Base-by-base conservation (phyloP, 225 moss, liverwort and hornwort species). In the Marchantia polymorpha region DNA sequence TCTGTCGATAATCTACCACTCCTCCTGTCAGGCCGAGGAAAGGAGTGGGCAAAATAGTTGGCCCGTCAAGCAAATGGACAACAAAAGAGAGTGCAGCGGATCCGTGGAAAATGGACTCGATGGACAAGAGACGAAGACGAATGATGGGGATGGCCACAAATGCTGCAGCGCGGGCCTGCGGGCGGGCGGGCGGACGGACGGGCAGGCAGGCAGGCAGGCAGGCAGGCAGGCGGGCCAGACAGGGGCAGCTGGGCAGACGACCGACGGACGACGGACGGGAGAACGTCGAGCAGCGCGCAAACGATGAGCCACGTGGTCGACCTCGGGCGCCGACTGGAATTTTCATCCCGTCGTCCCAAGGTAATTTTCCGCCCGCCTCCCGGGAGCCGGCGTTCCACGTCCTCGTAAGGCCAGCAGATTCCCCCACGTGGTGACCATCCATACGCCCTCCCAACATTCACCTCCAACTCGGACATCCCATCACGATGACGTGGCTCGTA, bases 71-170 rank as follows among this genome's bases (percentile, higher is more conserved):
- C 75, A 75, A 30, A 75, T 75, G 59, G 75, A 58, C 75, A 58
- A 39, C 59, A 52, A 52, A 72, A 51, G 27, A 46, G 19, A 27
- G 49, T 50, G 64, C 11, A 19, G 77, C 64, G 64, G 77, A 77
- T 77, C 77, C 77, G 77, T 27, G 64, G 64, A 77, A 77, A 48
- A 16, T 77, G 77, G 77, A 77, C 64, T 60, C 76, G 73, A 73
- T 53, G 53, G 52, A 73, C 73, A 53, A 52, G 69, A 51, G n/a
- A 53, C 26, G 58, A 39, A 76, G 61, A 61, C 31, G 76, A 61
- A 59, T 61, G 76, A 76, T 56, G 47, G 76, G 46, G 39, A 46
- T 46, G 25, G 75, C 55, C 25, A 52, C 72, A 51, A 52, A 51
- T 72, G 73, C 73, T 60, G 75, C 75, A 75, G 46, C 76, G 46